Evolutionary conservation across 2,329 filamentous ascomycete species (phyloP), one percentile per base, ranked within the genome.

Genomic region (Penicillium sp.): DNA sequence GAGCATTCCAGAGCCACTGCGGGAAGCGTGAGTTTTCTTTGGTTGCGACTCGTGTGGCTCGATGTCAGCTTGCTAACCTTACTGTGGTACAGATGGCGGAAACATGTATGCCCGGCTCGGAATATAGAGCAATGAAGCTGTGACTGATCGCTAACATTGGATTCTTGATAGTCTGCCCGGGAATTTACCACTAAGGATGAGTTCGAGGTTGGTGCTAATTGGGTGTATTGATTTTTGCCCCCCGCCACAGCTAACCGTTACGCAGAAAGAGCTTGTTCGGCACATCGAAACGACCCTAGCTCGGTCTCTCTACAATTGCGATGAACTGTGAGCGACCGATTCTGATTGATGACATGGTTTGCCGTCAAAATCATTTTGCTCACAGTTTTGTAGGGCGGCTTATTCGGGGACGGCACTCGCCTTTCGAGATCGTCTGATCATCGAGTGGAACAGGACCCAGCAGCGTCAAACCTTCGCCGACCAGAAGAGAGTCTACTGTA

Each of bases 361-460:
- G 14, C 42, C 21, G 4, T 19, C 16, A 11, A 9, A 7, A 31
- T 10, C 19, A 8, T 7, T 14, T 31, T 37, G 23, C 39, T 60
- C 19, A 52, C 10, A 26, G 26, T 45, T 9, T 36, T n/a, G 2
- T 55, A 83, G 85, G 51, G 94, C 94, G 49, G 92, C 92, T 28
- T 99, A 99, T 75, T 86, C 90, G 7, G 94, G 93, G 61, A 91
- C 92, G 39, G 91, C 91, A 62, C 79, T 99, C 67, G 93, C 94
- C 23, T 93, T 99, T 77, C 86, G 94, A 68, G 93, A 99, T 74
- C 88, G 92, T 48, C 81, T 99, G 71, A 88, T 99, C 68, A 87
- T 94, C 60, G 91, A 96, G 65, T 99, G 94, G 94, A 99, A 97
- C 79, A 92, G 88, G 77, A 99, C 94, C 43, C 94, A 99, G 79